Percentiles rank a stretch among this genome's conserved stretches.
These are phyloP conservation scores for Colletotrichum sp. DNA, from an alignment of 2,329 filamentous ascomycete species.

Conservation along the genomic window DNA sequence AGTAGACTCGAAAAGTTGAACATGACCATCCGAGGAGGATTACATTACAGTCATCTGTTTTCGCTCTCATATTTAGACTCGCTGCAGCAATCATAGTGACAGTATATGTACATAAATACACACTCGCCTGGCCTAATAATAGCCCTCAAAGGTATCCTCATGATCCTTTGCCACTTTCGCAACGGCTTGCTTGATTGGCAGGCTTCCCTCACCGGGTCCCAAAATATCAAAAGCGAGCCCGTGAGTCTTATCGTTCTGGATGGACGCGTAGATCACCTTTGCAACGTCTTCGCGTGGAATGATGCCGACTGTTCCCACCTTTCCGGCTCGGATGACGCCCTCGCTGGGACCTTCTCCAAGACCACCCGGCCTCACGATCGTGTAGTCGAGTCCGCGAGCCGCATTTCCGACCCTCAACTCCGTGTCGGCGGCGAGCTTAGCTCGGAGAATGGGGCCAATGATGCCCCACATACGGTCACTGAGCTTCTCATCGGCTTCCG, in stretches of 20 bases:
- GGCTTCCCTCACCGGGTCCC: constrained; percentile 37
- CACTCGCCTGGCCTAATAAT: constrained; percentile 20
- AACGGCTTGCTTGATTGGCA: constrained; percentile 40
- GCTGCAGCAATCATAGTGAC: neutral
- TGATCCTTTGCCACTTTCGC: constrained; percentile 37
- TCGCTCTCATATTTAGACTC: neutral
- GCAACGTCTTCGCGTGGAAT: constrained; percentile 51
- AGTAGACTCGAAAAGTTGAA: neutral
- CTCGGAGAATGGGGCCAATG: constrained; percentile 43
- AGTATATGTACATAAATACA: neutral
- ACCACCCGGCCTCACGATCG: constrained; percentile 46
- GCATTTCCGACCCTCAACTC: constrained; percentile 41
- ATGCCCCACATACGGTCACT: constrained; percentile 41
- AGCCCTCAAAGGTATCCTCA: constrained; percentile 33
- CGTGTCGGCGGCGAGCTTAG: constrained; percentile 46
- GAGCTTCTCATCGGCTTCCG: constrained; percentile 36
- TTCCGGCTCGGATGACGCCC: constrained; percentile 45
- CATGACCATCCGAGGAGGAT: neutral
- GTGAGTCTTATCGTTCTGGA: constrained; percentile 42
- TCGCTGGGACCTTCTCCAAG: constrained; percentile 40
- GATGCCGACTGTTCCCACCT: constrained; percentile 38
- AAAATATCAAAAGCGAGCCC: constrained; percentile 48
- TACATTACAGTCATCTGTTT: neutral
- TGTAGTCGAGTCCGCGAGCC: constrained; percentile 44
- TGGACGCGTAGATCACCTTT: constrained; percentile 40